A percentile compares a stretch with the other conserved stretches of the same genome.
phyloP scores from a whole-genome alignment of 2,329 filamentous ascomycete genomes.

The Aspergillus terreus region DNA sequence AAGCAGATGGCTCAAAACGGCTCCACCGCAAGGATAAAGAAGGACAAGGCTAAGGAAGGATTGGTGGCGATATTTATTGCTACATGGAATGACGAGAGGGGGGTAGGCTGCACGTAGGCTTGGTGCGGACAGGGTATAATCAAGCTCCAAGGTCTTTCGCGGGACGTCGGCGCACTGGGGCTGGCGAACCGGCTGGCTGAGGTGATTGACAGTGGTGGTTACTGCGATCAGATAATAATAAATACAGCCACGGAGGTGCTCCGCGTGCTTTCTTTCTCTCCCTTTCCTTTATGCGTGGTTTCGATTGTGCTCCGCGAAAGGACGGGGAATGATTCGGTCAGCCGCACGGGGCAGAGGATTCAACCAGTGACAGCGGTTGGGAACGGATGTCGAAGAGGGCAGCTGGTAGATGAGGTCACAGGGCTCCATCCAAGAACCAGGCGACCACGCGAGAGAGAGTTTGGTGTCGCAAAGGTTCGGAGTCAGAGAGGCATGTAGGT shows the following conservation, averaged over 20 bases:
- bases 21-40: slow-evolving; percentile 8
- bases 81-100: slow-evolving; percentile 17
- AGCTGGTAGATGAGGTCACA: slow-evolving; percentile 34
- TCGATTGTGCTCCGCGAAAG: background rate
- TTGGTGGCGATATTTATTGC: slow-evolving; percentile 11
- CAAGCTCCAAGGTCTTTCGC: background rate
- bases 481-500: background rate
- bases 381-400: slow-evolving; percentile 22
- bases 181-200: background rate
- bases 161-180: slow-evolving; percentile 5
- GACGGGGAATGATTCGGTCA: slow-evolving; percentile 7
- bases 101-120: slow-evolving; percentile 4
- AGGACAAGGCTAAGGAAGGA: slow-evolving; percentile 5
- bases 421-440: slow-evolving; percentile 21
- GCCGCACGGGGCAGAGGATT: slow-evolving; percentile 7
- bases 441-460: slow-evolving; percentile 17
- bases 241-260: slow-evolving; percentile 11
- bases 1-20: slow-evolving; percentile 15
- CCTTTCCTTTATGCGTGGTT: background rate
- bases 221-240: slow-evolving; percentile 10
- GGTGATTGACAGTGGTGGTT: slow-evolving; percentile 2
- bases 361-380: slow-evolving; percentile 25
- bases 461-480: background rate
- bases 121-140: slow-evolving; percentile 3
- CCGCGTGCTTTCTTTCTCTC: background rate